Evolutionary conservation across 2,329 filamentous ascomycete genomes (phyloP).

Genomic region (Fusarium mundagurra): DNA sequence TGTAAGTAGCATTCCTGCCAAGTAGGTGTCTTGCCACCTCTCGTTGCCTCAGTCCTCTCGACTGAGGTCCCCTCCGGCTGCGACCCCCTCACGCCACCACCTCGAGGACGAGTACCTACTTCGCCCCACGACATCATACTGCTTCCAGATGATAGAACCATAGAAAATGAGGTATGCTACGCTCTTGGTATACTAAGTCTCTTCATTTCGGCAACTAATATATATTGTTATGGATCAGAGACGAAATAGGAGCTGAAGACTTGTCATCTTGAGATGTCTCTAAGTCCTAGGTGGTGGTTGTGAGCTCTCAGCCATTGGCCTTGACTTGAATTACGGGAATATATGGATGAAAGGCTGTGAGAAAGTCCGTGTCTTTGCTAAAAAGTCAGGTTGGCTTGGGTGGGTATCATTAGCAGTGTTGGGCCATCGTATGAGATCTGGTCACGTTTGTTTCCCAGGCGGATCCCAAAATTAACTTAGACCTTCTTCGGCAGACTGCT

Average conservation of each 20-base stretch:
- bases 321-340: neutral
- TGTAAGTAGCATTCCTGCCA: too few species aligned
- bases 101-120: neutral
- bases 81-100: neutral
- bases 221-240: too few species aligned
- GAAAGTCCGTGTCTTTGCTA: neutral
- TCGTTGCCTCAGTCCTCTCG: neutral
- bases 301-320: neutral
- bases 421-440: neutral
- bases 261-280: too few species aligned
- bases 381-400: neutral
- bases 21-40: too few species aligned
- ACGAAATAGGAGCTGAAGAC: too few species aligned
- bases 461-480: neutral
- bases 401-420: neutral
- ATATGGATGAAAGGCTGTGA: accelerated
- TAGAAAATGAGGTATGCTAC: too few species aligned
- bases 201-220: too few species aligned
- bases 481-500: neutral
- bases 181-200: too few species aligned
- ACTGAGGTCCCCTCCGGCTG: too few species aligned
- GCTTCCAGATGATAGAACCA: too few species aligned
- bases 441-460: neutral
- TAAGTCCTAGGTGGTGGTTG: too few species aligned
- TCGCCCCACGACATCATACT: too few species aligned